Conservation (phyloP, 2,329 filamentous ascomycete genomes). For the Fusarium continuum region DNA sequence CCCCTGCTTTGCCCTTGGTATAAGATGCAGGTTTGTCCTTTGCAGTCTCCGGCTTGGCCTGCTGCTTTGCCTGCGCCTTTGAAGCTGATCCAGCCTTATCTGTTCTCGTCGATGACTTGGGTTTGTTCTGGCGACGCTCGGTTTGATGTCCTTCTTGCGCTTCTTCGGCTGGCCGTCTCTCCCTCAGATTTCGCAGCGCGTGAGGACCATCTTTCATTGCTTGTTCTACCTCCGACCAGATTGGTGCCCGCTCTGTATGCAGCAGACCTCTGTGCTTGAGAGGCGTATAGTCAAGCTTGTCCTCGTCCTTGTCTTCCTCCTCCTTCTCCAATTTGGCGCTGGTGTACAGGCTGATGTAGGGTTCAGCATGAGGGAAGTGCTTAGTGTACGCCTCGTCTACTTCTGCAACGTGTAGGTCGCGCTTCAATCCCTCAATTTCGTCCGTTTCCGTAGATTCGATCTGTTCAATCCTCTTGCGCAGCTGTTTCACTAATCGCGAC, state of each 20-base stretch:
- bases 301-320: constrained; percentile 48
- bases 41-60: constrained; percentile 36
- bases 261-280: constrained; percentile 56
- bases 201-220: constrained; percentile 65
- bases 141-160: constrained; percentile 17
- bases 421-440: constrained; percentile 61
- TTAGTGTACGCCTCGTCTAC: constrained; percentile 80
- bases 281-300: constrained; percentile 36
- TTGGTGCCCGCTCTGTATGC: constrained; percentile 60
- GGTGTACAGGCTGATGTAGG: constrained; percentile 73
- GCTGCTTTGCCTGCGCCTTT: constrained; percentile 34
- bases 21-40: constrained; percentile 23
- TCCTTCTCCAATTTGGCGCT: constrained; percentile 46
- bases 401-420: constrained; percentile 72
- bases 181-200: constrained; percentile 63
- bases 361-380: constrained; percentile 75
- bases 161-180: constrained; percentile 53
- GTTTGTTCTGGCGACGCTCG: constrained; percentile 25
- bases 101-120: constrained; percentile 29
- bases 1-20: constrained; percentile 36
- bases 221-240: constrained; percentile 75
- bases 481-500: constrained; percentile 70
- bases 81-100: constrained; percentile 22
- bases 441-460: constrained; percentile 62
- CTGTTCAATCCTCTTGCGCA: constrained; percentile 65